A percentile compares a stretch with the other conserved stretches of the same genome.
phyloP scores from a whole-genome alignment of 2,329 filamentous ascomycete species.

The Calonectria ilicicola region DNA sequence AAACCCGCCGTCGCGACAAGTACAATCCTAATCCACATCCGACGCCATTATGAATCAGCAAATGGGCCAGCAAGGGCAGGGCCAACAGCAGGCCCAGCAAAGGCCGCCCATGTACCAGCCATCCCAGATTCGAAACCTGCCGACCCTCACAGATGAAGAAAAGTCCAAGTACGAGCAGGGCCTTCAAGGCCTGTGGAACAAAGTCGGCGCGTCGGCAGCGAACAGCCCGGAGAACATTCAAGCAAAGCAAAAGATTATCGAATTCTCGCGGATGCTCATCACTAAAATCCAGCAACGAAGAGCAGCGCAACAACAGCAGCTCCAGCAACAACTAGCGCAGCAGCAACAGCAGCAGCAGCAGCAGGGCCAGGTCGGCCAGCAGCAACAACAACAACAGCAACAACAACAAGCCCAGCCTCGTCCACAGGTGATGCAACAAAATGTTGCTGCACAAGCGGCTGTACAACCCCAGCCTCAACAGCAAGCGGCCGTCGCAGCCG shows the following conservation, averaged over 20 bases:
- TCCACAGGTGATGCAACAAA: constrained; percentile 16
- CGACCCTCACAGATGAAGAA: constrained; percentile 65
- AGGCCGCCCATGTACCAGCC: constrained; percentile 61
- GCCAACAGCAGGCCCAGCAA: constrained; percentile 39
- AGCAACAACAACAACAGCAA: constrained; percentile 28
- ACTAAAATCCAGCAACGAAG: constrained; percentile 61
- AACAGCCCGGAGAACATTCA: constrained; percentile 62
- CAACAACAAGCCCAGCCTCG: constrained; percentile 35
- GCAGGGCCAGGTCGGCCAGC: neutral
- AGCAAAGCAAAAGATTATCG: constrained; percentile 68
- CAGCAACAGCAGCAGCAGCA: constrained; percentile 40
- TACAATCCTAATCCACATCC: neutral
- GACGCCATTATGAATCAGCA: constrained; percentile 39
- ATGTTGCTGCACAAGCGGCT: constrained; percentile 13
- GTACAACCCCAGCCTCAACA: constrained; percentile 28
- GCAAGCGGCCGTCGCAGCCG: constrained; percentile 33
- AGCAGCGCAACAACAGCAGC: constrained; percentile 49
- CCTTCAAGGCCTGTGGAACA: constrained; percentile 64
- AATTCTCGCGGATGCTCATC: constrained; percentile 70
- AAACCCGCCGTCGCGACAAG: neutral
- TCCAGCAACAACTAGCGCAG: constrained; percentile 43
- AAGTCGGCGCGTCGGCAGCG: constrained; percentile 60
- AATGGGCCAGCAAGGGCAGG: constrained; percentile 40
- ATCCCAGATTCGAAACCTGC: constrained; percentile 63
- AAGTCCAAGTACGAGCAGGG: constrained; percentile 70